Percentiles rank a stretch among this genome's conserved stretches.
Evolutionary conservation across 2,329 filamentous ascomycete species (phyloP).

Genomic region (Zarea fungicola): DNA sequence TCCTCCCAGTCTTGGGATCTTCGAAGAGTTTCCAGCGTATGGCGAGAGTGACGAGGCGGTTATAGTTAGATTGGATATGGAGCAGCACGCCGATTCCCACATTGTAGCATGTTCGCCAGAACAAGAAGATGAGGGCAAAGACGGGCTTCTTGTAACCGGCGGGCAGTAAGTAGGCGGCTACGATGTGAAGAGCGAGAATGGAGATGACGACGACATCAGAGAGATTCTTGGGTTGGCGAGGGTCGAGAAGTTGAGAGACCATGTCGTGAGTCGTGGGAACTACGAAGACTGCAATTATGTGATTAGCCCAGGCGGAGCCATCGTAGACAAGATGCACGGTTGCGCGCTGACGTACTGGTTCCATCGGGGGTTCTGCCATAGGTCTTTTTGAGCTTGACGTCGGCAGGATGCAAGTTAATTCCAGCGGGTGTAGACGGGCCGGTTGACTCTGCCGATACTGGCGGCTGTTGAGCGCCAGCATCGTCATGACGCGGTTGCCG

Average conservation of each 20-base stretch:
- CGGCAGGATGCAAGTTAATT: constrained; percentile 9
- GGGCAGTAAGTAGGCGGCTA: constrained; percentile 70
- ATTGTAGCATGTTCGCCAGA: constrained; percentile 92
- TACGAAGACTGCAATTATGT: constrained; percentile 70
- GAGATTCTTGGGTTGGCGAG: constrained; percentile 89
- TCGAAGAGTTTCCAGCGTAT: constrained; percentile 83
- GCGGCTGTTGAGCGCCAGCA: constrained; percentile 11
- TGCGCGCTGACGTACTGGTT: constrained; percentile 61
- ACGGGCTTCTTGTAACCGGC: constrained; percentile 63
- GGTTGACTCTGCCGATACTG: constrained; percentile 5
- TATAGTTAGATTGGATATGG: constrained; percentile 83
- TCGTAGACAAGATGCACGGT: neutral
- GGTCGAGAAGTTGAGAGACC: constrained; percentile 95
- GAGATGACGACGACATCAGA: constrained; percentile 77
- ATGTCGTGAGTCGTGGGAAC: constrained; percentile 97
- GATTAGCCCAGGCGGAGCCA: constrained; percentile 12
- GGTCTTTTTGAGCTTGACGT: constrained; percentile 58
- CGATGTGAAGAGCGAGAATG: constrained; percentile 70
- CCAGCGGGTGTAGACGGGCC: constrained; percentile 10
- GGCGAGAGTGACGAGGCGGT: constrained; percentile 81
- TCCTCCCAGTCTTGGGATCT: constrained; percentile 70
- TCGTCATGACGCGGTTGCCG: constrained; percentile 10
- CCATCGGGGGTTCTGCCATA: constrained; percentile 89
- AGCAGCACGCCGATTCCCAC: constrained; percentile 87
- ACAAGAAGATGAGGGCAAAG: constrained; percentile 79